Conservation (phyloP, 148 eudicot species). For the Camellia granthamiana region DNA sequence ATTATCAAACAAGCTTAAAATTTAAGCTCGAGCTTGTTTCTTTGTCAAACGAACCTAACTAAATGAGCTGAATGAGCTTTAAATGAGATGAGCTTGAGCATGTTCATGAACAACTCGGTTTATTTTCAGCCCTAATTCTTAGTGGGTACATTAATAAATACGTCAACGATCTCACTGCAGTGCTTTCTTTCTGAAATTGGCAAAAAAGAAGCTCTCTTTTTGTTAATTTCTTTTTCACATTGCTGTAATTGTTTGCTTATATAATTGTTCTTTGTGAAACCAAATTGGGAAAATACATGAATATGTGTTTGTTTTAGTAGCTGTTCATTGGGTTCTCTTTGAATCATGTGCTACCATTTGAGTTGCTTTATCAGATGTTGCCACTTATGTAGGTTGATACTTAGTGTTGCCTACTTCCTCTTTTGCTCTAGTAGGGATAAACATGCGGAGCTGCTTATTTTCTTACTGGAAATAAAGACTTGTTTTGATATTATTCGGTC, state of each 20-base stretch:
- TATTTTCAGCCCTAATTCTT: not conserved
- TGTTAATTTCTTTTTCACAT: not conserved
- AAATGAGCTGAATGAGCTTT: no score
- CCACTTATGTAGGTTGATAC: constrained; percentile 1
- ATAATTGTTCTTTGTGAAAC: constrained; percentile 4
- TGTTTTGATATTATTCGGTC: not conserved
- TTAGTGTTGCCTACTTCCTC: not conserved
- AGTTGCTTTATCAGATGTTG: not conserved
- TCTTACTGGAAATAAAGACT: constrained; percentile 6
- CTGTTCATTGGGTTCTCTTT: not conserved
- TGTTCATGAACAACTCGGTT: not conserved
- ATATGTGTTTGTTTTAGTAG: not conserved
- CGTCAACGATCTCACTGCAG: not conserved
- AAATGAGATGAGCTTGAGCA: not conserved
- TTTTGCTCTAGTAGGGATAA: not conserved
- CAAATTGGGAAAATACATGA: not conserved
- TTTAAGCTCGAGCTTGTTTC: no score
- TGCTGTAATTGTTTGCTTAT: not conserved
- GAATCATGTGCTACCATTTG: not conserved
- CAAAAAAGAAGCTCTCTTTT: not conserved
- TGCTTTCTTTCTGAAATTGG: not conserved
- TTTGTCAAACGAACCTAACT: no score
- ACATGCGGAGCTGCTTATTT: constrained; percentile 5
- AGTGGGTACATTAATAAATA: not conserved
- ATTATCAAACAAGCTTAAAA: no score